Evolutionary conservation across 306 rosid genomes (phyloP), one percentile per base, ranked within the genome.

Genomic region (Hippophae rhamnoides): DNA sequence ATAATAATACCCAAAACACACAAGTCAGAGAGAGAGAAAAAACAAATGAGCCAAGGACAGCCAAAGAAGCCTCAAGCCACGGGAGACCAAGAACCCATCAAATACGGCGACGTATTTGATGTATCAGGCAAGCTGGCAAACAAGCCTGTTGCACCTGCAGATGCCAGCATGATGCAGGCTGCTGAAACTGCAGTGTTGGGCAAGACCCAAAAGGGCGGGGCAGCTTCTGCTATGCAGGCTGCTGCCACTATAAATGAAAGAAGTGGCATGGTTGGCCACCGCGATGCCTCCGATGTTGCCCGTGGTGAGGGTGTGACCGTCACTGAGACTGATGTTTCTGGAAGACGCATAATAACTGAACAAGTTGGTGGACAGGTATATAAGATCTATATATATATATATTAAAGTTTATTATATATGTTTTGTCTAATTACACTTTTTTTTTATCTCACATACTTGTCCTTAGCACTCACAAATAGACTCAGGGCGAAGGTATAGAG

Each of bases 111-210:
- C 74, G 79, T 83, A 61, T 87, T 83, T 40, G 26, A 61, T 4
- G 80, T 90, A 42, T 72, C 78, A 25, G 89, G 87, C 1, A 78
- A 85, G 7, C 89, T 83, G 1, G 87, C 86, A 0, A 13, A 78
- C 51, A 73, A 78, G 76, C 66, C 82, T 0, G 55, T 90, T 10
- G 74, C 87, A 3, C 96, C 92, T 0, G 78, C 63, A 47, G 89
- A 92, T 10, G 96, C 95, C 0, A 76, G 81, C 63, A 85, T 81
- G 96, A 87, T 90, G 96, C 87, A 87, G 72, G 79, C 84, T 0
- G 95, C 95, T 0, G 95, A 87, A 64, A 52, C 69, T 45, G 26
- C 69, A 51, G 82, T 79, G 47, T 57, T 87, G 5, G 95, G 98
- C 0, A 62, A 73, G 44, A 78, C 90, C 27, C 81, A 71, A 54